Percentiles rank a stretch among this genome's conserved stretches.
phyloP scores from a whole-genome alignment of 176 grass and related monocot species.

The Musa troglodytarum region DNA sequence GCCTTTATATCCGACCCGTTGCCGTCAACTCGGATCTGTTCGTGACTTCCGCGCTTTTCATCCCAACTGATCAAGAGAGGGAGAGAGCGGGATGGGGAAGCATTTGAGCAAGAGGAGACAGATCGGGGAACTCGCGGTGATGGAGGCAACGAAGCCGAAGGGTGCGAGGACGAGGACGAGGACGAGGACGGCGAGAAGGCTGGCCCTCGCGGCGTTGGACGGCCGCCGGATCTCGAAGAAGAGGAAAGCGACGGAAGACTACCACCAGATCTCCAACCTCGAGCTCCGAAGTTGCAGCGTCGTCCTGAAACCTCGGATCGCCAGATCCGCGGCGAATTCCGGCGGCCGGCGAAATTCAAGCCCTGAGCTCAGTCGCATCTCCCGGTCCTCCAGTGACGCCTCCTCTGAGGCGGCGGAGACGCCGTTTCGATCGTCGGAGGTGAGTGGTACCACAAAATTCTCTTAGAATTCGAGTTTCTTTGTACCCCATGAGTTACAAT shows the following conservation, averaged over 20 bases:
- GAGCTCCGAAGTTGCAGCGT: constrained; percentile 1
- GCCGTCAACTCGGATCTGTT: constrained; percentile 15
- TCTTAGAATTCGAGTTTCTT: background rate
- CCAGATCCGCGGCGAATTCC: background rate
- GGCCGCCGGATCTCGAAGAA: background rate
- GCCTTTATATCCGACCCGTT: background rate
- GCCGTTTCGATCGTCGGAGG: background rate
- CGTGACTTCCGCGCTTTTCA: background rate
- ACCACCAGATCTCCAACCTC: background rate
- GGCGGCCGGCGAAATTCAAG: background rate
- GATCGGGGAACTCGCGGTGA: background rate
- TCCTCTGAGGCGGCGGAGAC: background rate
- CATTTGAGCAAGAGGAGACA: background rate
- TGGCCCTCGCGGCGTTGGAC: background rate
- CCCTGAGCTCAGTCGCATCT: constrained; percentile 3
- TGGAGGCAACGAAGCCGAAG: background rate
- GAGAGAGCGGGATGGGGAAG: constrained; percentile 3
- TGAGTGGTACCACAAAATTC: background rate
- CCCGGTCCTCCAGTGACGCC: constrained; percentile 1
- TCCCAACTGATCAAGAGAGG: background rate
- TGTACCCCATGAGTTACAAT: background rate
- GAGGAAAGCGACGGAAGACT: background rate
- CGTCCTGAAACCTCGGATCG: background rate
- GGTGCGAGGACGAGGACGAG: background rate
- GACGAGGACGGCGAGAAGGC: background rate